phyloP scores from a whole-genome alignment of 2,329 filamentous ascomycete genomes.

The Colletotrichum sp. region DNA sequence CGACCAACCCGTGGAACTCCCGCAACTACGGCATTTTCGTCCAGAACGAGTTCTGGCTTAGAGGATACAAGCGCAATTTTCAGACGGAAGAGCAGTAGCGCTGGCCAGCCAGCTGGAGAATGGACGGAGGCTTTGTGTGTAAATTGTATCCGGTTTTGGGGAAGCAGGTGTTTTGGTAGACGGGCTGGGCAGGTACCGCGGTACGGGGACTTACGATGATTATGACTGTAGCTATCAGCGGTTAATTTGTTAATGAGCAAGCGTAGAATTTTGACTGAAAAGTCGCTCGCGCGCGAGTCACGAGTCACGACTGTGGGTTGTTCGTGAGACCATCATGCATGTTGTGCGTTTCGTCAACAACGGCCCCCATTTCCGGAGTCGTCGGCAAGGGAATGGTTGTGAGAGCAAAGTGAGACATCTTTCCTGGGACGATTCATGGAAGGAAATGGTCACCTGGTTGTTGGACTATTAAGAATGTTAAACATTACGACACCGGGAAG shows the following conservation, averaged over 20 bases:
- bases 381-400: neutral
- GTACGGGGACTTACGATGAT: neutral
- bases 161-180: neutral
- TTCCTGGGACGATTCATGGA: neutral
- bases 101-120: neutral
- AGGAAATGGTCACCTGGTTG: neutral
- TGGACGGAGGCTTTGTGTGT: neutral
- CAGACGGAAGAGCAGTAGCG: neutral
- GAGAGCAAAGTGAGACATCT: neutral
- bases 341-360: neutral
- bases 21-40: constrained; percentile 1
- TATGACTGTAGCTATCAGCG: neutral
- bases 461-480: neutral
- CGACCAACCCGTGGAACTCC: constrained; percentile 32
- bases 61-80: neutral
- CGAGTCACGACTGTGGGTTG: neutral
- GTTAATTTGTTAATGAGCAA: neutral
- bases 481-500: neutral
- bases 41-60: neutral
- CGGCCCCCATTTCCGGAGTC: neutral
- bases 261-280: neutral
- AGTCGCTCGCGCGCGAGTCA: neutral
- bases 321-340: neutral
- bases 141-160: neutral
- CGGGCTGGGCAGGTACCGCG: neutral